These are phyloP conservation scores for Coemansia erecta DNA, from an alignment of 192 early-diverging fungal genomes.

Conservation along the genomic window DNA sequence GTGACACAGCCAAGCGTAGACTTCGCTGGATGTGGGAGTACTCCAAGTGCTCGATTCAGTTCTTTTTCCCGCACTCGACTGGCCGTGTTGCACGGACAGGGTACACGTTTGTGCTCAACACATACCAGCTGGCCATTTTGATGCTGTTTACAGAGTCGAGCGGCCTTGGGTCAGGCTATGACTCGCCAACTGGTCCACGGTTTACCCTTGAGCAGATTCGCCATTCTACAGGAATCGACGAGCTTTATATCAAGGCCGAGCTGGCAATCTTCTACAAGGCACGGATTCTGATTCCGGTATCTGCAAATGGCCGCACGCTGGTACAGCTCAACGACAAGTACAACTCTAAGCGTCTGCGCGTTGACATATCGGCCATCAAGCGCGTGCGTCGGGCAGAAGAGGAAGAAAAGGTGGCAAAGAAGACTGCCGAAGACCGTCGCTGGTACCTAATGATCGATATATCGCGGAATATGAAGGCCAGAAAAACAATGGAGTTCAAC, in stretches of 20 bases:
- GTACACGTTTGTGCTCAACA: conserved; percentile 59
- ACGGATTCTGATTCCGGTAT: conserved; percentile 57
- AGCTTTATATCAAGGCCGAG: conserved; percentile 61
- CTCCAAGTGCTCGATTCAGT: conserved; percentile 78
- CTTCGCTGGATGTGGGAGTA: conserved; percentile 85
- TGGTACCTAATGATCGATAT: conserved; percentile 4
- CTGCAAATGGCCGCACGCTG: neutral
- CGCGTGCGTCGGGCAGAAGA: conserved; percentile 78
- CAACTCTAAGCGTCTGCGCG: conserved; percentile 74
- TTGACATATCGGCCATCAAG: conserved; percentile 82
- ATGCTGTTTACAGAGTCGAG: conserved; percentile 68
- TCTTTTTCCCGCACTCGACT: conserved; percentile 64
- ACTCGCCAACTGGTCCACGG: neutral
- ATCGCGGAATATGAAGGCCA: neutral
- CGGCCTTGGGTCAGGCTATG: conserved; percentile 49
- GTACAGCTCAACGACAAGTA: conserved; percentile 67
- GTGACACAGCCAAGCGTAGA: conserved; percentile 34
- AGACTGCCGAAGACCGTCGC: conserved; percentile 64
- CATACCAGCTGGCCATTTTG: conserved; percentile 89
- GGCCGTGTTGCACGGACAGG: conserved; percentile 64
- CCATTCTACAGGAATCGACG: conserved; percentile 60
- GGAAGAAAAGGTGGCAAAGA: conserved; percentile 73
- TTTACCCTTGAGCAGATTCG: conserved; percentile 65
- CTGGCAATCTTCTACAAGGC: conserved; percentile 74
- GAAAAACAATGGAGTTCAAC: neutral